Evolutionary conservation across 2,329 filamentous ascomycete genomes (phyloP), one percentile per base, ranked within the genome.

Genomic region (Aureobasidium musti): DNA sequence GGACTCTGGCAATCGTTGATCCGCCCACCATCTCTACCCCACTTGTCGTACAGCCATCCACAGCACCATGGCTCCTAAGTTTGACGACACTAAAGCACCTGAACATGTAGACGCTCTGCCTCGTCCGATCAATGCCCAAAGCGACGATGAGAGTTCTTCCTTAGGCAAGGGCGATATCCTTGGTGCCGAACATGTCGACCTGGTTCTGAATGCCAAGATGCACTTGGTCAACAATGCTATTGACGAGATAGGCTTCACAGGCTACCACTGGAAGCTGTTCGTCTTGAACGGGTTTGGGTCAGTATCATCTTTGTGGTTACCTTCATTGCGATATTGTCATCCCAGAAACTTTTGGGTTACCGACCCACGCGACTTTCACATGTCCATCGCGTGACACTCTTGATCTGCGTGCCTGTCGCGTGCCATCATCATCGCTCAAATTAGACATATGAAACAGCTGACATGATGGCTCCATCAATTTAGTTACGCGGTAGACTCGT

Each of bases 151-250:
- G 13, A 23, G 21, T 41, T 41, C 21, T 28, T 39, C 53, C 6
- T 21, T 60, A 21, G 56, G 28, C 39, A 79, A 79, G 63, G 77
- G 75, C 49, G 87, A 89, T 70, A 76, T 89, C 28, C 79, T 89
- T 17, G 80, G 79, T 5, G 76, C 81, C 64, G 84, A 89, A 74
- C 81, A 85, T 71, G 77, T 85, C 33, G 87, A 90, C 72, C 84
- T 86, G 5, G 86, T 83, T 1, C 77, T 90, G 52, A 85, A 85
- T 71, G 83, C 83, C 47, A 90, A 90, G 75, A 90, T 90, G 86
- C 83, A 87, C 70, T 79, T 90, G 33, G 83, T 90, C 68, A 91
- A 90, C 73, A 84, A 90, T 75, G 86, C 82, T 3, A 83, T 84
- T 66, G 82, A 84, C 70, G 79, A 82, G 71, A 84, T 84, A 64